A percentile compares a stretch with the other conserved stretches of the same genome.
Evolutionary conservation across 345 rosid species (phyloP).

Genomic region (Lumnitzera littorea): DNA sequence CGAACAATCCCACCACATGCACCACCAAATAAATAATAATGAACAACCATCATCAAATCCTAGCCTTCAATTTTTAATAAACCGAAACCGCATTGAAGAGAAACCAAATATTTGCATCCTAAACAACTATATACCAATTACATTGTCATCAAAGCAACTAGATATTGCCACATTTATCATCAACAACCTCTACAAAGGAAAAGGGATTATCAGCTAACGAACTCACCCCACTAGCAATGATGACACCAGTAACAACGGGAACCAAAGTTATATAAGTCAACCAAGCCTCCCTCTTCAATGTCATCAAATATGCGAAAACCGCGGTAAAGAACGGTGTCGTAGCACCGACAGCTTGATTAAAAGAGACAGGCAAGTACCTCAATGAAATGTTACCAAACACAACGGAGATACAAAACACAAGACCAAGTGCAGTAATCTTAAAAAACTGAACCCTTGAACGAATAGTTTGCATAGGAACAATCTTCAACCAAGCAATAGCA

Average conservation of each 20-base stretch:
- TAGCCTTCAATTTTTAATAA: too few species aligned
- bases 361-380: slow-evolving; percentile 79
- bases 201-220: too few species aligned
- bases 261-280: slow-evolving; percentile 78
- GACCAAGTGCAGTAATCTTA: slow-evolving; percentile 82
- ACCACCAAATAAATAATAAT: too few species aligned
- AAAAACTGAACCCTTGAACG: slow-evolving; percentile 81
- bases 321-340: slow-evolving; percentile 99
- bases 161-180: too few species aligned
- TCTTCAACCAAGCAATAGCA: slow-evolving; percentile 92
- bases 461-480: slow-evolving; percentile 98
- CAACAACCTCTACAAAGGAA: not conserved
- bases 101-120: too few species aligned
- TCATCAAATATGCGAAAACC: slow-evolving; percentile 86
- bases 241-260: slow-evolving; percentile 93
- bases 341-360: slow-evolving; percentile 94
- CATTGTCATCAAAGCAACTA: too few species aligned
- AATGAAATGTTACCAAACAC: slow-evolving; percentile 88
- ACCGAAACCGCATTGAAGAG: too few species aligned
- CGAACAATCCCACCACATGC: too few species aligned
- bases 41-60: too few species aligned
- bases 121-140: too few species aligned
- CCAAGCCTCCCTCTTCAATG: slow-evolving; percentile 91
- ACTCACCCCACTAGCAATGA: slow-evolving; percentile 97
- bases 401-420: slow-evolving; percentile 93